Evolutionary conservation across 2,329 filamentous ascomycete species (phyloP).

Genomic region (Leptographium wingfieldii): DNA sequence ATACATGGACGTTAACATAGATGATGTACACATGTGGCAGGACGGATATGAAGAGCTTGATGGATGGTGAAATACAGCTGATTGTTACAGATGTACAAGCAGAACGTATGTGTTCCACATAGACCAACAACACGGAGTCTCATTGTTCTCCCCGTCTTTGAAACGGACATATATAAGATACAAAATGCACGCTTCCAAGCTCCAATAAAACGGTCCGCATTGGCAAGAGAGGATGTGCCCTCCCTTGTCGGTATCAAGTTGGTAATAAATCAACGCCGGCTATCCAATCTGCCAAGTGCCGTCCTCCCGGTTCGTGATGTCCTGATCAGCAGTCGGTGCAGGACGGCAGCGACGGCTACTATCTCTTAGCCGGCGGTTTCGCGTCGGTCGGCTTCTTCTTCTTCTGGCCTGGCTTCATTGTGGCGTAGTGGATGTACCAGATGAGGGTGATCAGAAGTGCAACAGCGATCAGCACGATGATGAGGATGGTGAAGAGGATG

Average conservation of each 20-base stretch:
- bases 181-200: background rate
- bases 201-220: background rate
- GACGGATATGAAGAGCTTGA: background rate
- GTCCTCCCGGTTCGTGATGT: background rate
- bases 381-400: slow-evolving; percentile 37
- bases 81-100: background rate
- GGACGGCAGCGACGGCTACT: background rate
- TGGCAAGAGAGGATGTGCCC: background rate
- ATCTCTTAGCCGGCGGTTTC: slow-evolving; percentile 13
- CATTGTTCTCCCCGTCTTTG: background rate
- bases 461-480: slow-evolving; percentile 39
- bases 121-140: background rate
- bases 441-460: slow-evolving; percentile 33
- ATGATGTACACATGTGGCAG: background rate
- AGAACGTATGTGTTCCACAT: background rate
- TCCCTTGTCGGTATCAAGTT: background rate
- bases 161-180: background rate
- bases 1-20: slow-evolving; percentile 4
- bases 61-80: background rate
- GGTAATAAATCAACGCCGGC: background rate
- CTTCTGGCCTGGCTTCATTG: slow-evolving; percentile 47
- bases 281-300: background rate
- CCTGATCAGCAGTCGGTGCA: background rate
- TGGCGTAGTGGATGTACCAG: slow-evolving; percentile 48
- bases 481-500: slow-evolving; percentile 42